Base-by-base conservation (phyloP, 306 rosid genomes). In the Medicago ruthenica region DNA sequence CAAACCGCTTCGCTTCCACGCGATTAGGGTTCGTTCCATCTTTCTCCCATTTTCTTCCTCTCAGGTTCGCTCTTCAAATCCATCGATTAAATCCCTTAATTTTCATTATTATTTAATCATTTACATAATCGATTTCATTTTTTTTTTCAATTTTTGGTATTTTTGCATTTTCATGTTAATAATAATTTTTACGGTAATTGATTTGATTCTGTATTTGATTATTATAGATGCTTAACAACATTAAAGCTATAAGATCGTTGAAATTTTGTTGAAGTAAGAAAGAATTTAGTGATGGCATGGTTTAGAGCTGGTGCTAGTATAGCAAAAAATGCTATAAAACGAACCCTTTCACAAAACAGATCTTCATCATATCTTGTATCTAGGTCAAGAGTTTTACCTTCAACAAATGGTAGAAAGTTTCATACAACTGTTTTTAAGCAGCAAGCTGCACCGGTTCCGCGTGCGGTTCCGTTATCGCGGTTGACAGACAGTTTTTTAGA, bases 401-500 rank as follows among this genome's bases (percentile, higher is more conserved):
- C 88, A 1, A 53, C 85, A 3, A 86, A 88, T 39, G 71, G 73
- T 80, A 87, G 96, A 54, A 79, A 57, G 54, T 88, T 92, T 68
- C 97, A 92, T 70, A 77, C 84, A 7, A 89, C 97, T 12, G 42
- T 83, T 44, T 84, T 84, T 74, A 92, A 80, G 78, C 93, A 86
- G 1, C 89, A 88, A 70, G 78, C 89, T 5, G 93, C 97, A 2
- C 99, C 97, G 1, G 86, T 83, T 4, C 97, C 99, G 6, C 90
- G 87, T 4, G 85, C 96, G 2, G 99, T 92, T n/a, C 99, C 99
- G 7, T 96, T 95, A 40, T 95, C 99, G 17, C 85, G 86, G 85
- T 82, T 95, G 18, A 95, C 93, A 9, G 99, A 95, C 37, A 95
- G 96, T 80, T 95, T 95, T 83, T 72, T 92, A 61, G 97, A 95